Conservation (phyloP, 108 stramenopile species). For the Pseudonitzschia pungens region DNA sequence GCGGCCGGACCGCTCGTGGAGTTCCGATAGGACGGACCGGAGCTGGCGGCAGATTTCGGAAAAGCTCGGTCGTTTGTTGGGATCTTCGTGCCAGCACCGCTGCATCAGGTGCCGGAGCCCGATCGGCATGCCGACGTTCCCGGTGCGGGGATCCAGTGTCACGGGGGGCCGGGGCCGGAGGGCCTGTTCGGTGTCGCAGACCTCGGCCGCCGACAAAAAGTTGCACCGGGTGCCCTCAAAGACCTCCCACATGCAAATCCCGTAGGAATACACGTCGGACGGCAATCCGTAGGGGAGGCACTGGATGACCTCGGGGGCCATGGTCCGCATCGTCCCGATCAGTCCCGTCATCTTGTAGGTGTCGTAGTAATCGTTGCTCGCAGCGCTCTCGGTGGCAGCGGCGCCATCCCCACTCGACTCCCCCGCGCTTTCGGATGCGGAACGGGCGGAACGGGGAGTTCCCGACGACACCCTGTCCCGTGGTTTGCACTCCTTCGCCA, state of each 20-base stretch:
- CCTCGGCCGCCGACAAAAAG: slow-evolving; percentile 22
- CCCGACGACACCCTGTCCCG: slow-evolving; percentile 5
- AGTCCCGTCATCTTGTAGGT: slow-evolving; percentile 39
- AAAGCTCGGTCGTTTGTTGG: slow-evolving; percentile 5
- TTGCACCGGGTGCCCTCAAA: slow-evolving; percentile 25
- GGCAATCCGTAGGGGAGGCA: slow-evolving; percentile 26
- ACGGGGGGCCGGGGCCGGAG: slow-evolving; percentile 12
- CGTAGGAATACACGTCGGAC: slow-evolving; percentile 29
- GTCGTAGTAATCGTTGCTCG: slow-evolving; percentile 19
- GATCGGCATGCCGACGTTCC: slow-evolving; percentile 12
- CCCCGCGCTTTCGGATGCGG: too few species aligned
- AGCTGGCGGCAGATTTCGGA: background rate
- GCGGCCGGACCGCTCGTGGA: background rate
- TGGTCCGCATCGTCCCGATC: slow-evolving; percentile 45
- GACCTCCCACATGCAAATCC: slow-evolving; percentile 33
- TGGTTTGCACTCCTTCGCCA: slow-evolving; percentile 64
- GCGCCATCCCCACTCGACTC: background rate
- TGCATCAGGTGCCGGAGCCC: background rate
- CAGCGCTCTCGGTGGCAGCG: background rate
- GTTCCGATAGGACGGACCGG: background rate
- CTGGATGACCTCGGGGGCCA: slow-evolving; percentile 44
- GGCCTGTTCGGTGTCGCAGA: slow-evolving; percentile 9
- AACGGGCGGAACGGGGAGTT: background rate
- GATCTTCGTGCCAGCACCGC: slow-evolving; percentile 11
- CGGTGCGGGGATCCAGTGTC: background rate